Conservation (phyloP, 2,329 filamentous ascomycete species). For the Penicillium griseofulvum region DNA sequence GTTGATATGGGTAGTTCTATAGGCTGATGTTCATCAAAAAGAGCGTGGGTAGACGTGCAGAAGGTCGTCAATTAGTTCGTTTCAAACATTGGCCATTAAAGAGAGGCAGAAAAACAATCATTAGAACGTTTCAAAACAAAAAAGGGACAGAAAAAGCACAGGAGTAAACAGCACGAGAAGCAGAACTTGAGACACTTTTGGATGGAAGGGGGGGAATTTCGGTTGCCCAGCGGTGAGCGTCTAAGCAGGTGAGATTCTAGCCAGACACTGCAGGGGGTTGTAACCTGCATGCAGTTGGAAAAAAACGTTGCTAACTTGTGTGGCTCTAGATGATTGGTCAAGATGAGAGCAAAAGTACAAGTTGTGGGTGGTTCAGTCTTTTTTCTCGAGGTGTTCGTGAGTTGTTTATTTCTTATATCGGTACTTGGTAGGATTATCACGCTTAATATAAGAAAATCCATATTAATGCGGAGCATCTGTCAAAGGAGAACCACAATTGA, state of each 20-base stretch:
- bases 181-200: constrained; percentile 12
- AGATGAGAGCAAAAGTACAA: neutral
- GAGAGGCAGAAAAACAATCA: constrained; percentile 25
- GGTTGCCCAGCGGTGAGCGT: constrained; percentile 32
- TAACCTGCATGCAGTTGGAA: constrained; percentile 16
- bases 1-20: constrained; percentile 4
- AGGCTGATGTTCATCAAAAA: constrained; percentile 12
- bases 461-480: neutral
- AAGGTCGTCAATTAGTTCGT: constrained; percentile 24
- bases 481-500: neutral
- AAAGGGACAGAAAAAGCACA: constrained; percentile 12
- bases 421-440: neutral
- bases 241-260: constrained; percentile 16
- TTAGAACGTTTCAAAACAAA: constrained; percentile 20
- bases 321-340: constrained; percentile 6
- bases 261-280: constrained; percentile 25
- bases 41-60: constrained; percentile 29
- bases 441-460: neutral
- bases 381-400: neutral
- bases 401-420: neutral
- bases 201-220: constrained; percentile 22
- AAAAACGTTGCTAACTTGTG: neutral
- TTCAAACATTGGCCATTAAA: constrained; percentile 32
- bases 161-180: constrained; percentile 12
- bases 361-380: neutral